phyloP scores from a whole-genome alignment of 805 yeast genomes.

The Trichomonascus vanleenenianus region DNA sequence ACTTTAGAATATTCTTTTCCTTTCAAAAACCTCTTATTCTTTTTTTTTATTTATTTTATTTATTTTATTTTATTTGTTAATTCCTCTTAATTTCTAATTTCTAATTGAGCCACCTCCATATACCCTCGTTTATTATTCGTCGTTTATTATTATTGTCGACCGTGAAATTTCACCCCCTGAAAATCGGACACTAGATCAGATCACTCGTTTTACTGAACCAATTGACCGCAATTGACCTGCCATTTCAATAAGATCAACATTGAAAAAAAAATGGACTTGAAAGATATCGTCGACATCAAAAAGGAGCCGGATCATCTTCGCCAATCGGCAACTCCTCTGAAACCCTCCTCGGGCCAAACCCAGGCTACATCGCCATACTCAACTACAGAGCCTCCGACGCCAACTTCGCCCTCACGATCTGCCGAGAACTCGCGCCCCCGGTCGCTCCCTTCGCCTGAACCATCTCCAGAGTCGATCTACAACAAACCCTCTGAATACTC shows the following conservation, averaged over 20 bases:
- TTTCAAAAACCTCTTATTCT: background rate
- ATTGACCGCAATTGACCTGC: background rate
- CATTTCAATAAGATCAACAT: background rate
- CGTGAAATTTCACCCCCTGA: too few species aligned
- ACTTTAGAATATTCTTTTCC: background rate
- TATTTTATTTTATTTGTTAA: background rate
- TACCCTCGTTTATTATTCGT: too few species aligned
- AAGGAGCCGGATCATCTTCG: too few species aligned
- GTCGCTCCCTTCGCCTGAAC: constrained; percentile 12
- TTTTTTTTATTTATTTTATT: background rate
- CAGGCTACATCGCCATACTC: background rate
- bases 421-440: constrained; percentile 3
- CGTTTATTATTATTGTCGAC: too few species aligned
- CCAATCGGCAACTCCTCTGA: background rate
- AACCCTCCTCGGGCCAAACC: background rate
- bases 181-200: background rate
- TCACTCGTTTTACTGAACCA: background rate
- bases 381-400: constrained; percentile 11
- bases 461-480: constrained; percentile 9
- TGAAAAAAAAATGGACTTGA: constrained; percentile 10
- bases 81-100: too few species aligned
- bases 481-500: background rate
- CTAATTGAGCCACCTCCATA: too few species aligned
- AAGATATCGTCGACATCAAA: constrained; percentile 12
- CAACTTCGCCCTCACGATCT: constrained; percentile 7